These are phyloP conservation scores for Diversispora eburnea DNA, from an alignment of 192 early-diverging fungal genomes.

Conservation along the genomic window DNA sequence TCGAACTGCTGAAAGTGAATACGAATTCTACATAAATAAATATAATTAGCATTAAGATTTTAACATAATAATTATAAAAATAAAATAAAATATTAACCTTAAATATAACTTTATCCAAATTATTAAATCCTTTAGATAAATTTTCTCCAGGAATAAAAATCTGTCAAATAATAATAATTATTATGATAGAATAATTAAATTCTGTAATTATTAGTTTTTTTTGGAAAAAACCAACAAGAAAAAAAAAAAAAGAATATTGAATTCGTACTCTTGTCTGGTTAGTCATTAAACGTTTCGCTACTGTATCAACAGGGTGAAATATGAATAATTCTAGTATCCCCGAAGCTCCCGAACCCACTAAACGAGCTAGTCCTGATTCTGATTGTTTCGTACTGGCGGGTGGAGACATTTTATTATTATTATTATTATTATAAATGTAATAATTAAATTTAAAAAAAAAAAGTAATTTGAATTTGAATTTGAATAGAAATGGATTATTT, in stretches of 20 bases:
- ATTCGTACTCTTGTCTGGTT: conserved; percentile 72
- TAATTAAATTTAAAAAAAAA: too few relatives aligned
- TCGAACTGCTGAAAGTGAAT: conserved; percentile 60
- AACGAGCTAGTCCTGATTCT: conserved; percentile 85
- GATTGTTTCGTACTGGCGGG: conserved; percentile 59
- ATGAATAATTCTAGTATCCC: conserved; percentile 92
- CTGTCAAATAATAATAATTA: conserved; percentile 31
- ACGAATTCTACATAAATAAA: conserved; percentile 59
- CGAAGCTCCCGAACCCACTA: conserved; percentile 85
- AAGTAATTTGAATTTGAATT: too few relatives aligned
- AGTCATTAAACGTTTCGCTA: conserved; percentile 98
- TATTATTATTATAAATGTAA: background rate
- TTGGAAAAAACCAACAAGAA: background rate
- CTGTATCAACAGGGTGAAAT: conserved; percentile 98
- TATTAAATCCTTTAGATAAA: conserved; percentile 58
- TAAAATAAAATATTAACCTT: conserved; percentile 48
- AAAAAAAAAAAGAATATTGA: background rate
- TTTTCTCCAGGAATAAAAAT: conserved; percentile 69
- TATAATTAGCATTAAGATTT: background rate
- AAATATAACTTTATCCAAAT: conserved; percentile 86
- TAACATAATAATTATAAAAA: background rate
- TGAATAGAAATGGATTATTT: too few relatives aligned
- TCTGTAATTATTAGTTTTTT: background rate
- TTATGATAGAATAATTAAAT: too few relatives aligned
- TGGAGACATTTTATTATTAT: conserved; percentile 41